Evolutionary conservation across 2,329 filamentous ascomycete genomes (phyloP), one percentile per base, ranked within the genome.

Genomic region (Thelonectria olida): DNA sequence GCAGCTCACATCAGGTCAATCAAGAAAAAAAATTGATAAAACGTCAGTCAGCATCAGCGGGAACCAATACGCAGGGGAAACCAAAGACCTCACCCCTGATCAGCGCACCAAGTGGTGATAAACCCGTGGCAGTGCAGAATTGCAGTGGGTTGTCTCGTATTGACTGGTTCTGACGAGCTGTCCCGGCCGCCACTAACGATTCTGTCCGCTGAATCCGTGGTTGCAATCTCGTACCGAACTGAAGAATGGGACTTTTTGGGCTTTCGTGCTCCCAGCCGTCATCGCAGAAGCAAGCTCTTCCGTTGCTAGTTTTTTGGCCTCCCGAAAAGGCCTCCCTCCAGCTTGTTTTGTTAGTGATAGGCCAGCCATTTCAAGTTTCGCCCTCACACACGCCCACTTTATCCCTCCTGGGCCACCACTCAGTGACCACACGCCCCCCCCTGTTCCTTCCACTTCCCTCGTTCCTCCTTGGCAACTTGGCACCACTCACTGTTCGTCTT

Each of bases 401-500:
- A 41, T 34, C 48, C 47, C 36, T 34, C 48, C n/a, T n/a, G n/a
- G n/a, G n/a, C n/a, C n/a, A n/a, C n/a, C n/a, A n/a, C n/a, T n/a
- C n/a, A n/a, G n/a, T n/a, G n/a, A 28, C 34, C 55, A 54, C 59
- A 50, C 57, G 55, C 52, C 45, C 61, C 42, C 62, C 63, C 63
- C 44, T 34, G 42, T 48, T 47, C 36, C 31, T 34, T 34, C 31
- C 31, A 34, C 31, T 34, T 34, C 31, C 31, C 62, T 54, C 48
- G 63, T 70, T 60, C 59, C 53, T 69, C 62, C 68, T 69, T 71
- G 68, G 66, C 68, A 67, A 64, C 60, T 67, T 64, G 64, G 62
- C 64, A 44, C 50, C 58, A 50, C 54, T 53, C 12, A 15, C 64
- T 55, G 45, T 42, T 64, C 58, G 31, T n/a, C 47, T 41, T 56